A percentile compares a stretch with the other conserved stretches of the same genome.
These are phyloP conservation scores for Diplotaxis tenuifolia DNA, from an alignment of 345 rosid genomes.

Conservation along the genomic window DNA sequence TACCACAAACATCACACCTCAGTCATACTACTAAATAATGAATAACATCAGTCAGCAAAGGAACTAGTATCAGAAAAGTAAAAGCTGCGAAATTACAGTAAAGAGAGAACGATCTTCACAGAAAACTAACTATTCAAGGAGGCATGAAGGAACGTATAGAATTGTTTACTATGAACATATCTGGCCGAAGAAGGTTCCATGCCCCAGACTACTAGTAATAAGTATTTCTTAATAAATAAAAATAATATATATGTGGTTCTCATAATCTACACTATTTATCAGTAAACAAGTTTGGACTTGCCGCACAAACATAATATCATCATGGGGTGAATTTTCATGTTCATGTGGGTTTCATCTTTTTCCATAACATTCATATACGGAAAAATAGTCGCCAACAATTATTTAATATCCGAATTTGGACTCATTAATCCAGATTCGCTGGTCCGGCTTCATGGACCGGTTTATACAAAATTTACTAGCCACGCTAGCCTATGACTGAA, in stretches of 20 bases:
- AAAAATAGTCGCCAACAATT: background rate
- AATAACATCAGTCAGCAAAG: background rate
- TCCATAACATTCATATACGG: background rate
- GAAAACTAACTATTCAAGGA: conserved; percentile 21
- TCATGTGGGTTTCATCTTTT: background rate
- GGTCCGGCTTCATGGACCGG: conserved; percentile 3
- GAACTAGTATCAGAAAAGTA: conserved; percentile 21
- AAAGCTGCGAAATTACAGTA: conserved; percentile 31
- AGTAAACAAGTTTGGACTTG: too few relatives aligned
- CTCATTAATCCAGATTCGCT: conserved; percentile 1
- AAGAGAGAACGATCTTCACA: conserved; percentile 34
- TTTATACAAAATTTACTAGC: conserved; percentile 12
- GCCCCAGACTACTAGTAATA: background rate
- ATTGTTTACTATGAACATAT: background rate
- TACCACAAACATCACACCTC: background rate
- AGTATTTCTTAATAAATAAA: background rate
- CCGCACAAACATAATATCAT: too few relatives aligned
- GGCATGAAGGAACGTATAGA: background rate
- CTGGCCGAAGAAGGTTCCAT: background rate
- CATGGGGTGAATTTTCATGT: background rate
- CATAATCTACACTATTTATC: too few relatives aligned
- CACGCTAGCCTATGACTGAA: conserved; percentile 20
- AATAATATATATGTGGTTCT: background rate
- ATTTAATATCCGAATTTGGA: background rate
- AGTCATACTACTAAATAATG: background rate